These are phyloP conservation scores for Mangifera indica DNA, from an alignment of 345 rosid genomes.

Conservation along the genomic window DNA sequence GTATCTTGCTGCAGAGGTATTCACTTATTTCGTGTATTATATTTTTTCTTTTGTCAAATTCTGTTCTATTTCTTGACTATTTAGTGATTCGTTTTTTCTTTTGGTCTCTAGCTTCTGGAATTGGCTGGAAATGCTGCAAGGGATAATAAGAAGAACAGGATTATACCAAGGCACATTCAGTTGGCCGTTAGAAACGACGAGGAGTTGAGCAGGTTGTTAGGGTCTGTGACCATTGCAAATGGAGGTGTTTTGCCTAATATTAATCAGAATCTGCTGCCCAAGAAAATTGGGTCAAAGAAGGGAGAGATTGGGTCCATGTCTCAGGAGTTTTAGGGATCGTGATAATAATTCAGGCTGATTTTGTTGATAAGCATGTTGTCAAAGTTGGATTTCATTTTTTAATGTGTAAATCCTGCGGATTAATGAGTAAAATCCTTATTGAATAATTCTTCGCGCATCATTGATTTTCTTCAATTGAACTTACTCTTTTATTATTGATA, in stretches of 20 bases:
- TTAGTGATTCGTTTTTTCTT: background rate
- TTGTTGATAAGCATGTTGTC: slow-evolving; percentile 8
- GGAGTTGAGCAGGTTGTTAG: slow-evolving; percentile 63
- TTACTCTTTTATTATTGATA: too few species aligned
- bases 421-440: background rate
- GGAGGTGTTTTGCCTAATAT: slow-evolving; percentile 79
- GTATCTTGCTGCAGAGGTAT: slow-evolving; percentile 79
- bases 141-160: slow-evolving; percentile 73
- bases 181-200: slow-evolving; percentile 70
- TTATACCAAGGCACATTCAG: slow-evolving; percentile 72
- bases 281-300: slow-evolving; percentile 48
- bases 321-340: slow-evolving; percentile 44
- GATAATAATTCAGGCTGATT: background rate
- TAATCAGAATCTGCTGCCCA: slow-evolving; percentile 56
- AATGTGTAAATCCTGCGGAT: slow-evolving; percentile 4
- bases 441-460: too few species aligned
- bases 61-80: background rate
- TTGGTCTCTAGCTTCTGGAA: slow-evolving; percentile 49
- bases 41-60: background rate
- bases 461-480: too few species aligned
- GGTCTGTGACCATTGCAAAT: slow-evolving; percentile 64
- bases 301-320: slow-evolving; percentile 67
- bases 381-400: background rate
- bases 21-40: background rate
- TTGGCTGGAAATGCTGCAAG: slow-evolving; percentile 81